A percentile compares a stretch with the other conserved stretches of the same genome.
phyloP scores from a whole-genome alignment of 345 rosid genomes.

The Cardiospermum halicacabum region DNA sequence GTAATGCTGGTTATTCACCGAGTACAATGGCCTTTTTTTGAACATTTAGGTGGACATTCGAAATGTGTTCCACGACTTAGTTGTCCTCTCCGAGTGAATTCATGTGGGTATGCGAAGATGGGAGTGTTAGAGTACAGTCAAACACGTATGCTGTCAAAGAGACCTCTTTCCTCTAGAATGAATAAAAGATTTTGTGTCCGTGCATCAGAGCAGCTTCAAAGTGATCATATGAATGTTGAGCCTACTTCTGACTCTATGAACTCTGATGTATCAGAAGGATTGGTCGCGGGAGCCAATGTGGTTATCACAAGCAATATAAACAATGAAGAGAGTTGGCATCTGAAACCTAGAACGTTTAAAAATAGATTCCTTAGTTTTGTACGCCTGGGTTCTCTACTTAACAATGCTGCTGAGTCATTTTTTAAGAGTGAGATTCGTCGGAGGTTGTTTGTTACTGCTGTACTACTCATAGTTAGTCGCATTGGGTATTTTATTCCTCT shows the following conservation, averaged over 20 bases:
- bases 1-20: not conserved
- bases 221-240: constrained; percentile 34
- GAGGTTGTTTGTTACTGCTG: constrained; percentile 75
- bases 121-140: constrained; percentile 20
- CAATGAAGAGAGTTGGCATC: constrained; percentile 18
- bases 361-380: constrained; percentile 77
- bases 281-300: constrained; percentile 26
- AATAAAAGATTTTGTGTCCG: constrained; percentile 26
- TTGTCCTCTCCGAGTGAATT: constrained; percentile 18
- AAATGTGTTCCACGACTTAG: constrained; percentile 15
- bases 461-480: constrained; percentile 67
- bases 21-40: not conserved
- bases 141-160: constrained; percentile 20
- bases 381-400: constrained; percentile 63
- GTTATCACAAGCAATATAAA: constrained; percentile 17
- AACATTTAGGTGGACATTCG: constrained; percentile 29
- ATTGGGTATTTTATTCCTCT: constrained; percentile 86
- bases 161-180: constrained; percentile 18
- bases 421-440: constrained; percentile 91
- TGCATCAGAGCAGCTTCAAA: constrained; percentile 42
- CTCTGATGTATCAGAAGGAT: constrained; percentile 29
- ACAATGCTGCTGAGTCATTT: constrained; percentile 68
- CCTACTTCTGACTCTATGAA: constrained; percentile 27
- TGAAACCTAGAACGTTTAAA: constrained; percentile 47
- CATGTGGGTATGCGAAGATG: constrained; percentile 21